Base-by-base conservation (phyloP, 108 stramenopile genomes). In the Cyclotella sp. region DNA sequence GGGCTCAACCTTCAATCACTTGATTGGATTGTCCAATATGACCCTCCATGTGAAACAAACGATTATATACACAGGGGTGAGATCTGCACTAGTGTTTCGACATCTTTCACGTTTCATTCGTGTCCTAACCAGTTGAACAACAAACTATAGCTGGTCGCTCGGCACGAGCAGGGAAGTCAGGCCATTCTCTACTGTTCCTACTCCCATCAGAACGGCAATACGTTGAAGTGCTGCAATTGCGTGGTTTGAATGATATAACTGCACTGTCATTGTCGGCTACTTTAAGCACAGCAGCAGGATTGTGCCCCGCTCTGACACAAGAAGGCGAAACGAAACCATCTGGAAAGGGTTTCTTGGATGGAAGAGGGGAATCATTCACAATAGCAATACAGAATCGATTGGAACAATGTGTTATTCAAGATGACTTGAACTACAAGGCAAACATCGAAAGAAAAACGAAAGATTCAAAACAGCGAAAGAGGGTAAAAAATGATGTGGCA, bases 11-110 rank as follows among this genome's bases (percentile, higher is more conserved):
- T 98, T 45, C 85, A 87, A 0, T 73, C 83, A 3, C 84, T 96
- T 14, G 92, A 97, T 77, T 95, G 95, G 94, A 96, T 95, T 58
- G 88, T 98, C 11, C 97, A 98, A 79, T 95, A 92, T 53, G 97
- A 97, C 65, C 93, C 96, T 26, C 97, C 97, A 18, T 89, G 87
- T 54, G 96, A 97, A 76, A 84, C 93, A 28, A 83, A 90, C 11
- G 96, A 96, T 70, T 97, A 96, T 72, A 86, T 94, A 24, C 97
- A 98, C 75, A 88, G 97, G 24, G 60, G 60, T 61, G 19, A 61
- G 60, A 16, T 61, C 34, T 39, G 11, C 7, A 13, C 15, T 15
- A 16, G 1, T 39, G 30, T 24, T 39, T 21, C 34, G 14, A 12
- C 12, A 18, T 14, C 30, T 39, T 15, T 30, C 34, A 3, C 12